Evolutionary conservation across 495 filamentous ascomycete species (phyloP), one percentile per base, ranked within the genome.

Genomic region (Monascus purpureus): DNA sequence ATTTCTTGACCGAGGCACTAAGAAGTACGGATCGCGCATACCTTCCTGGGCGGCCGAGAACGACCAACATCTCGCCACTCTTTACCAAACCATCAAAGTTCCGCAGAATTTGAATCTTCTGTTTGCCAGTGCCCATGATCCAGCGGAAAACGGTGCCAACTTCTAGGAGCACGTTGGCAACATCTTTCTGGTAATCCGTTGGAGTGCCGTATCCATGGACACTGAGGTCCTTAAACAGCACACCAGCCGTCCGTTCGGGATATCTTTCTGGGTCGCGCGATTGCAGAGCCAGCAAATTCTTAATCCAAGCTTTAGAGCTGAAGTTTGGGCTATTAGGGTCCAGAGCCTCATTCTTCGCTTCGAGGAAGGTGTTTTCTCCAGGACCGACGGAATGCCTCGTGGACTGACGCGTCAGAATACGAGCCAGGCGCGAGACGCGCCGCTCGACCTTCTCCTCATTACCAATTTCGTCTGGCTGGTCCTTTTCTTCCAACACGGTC

Each of bases 151-250:
- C 31, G 5, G 63, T 62, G 13, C 59, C 60, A 8, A 59, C 41
- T 38, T 77, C 67, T 28, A 83, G 53, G 46, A 73, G 66, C 16
- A 76, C 58, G 51, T 84, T 86, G 40, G 67, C 58, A 31, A 83
- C 73, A 53, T 80, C 74, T 59, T 86, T 87, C 49, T 90, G 82
- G 46, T 81, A 88, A 52, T 87, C 81, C 1, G 80, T 82, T 1
- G 77, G 59, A 27, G 67, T 71, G 14, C 81, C 82, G 47, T 74
- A 87, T 18, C 82, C 82, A 53, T 84, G 75, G 14, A 83, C 75
- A 36, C 69, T 80, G 36, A 90, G 58, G 42, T 82, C 71, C 42
- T 66, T 70, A 43, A 64, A 69, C 1, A 57, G 43, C 5, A 70
- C 39, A 22, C 67, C 66, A 5, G 65, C 63, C 18, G 57, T 46